Evolutionary conservation across 352 stramenopile species (phyloP), one percentile per base, ranked within the genome.

Genomic region (Proteromonas lacertae): DNA sequence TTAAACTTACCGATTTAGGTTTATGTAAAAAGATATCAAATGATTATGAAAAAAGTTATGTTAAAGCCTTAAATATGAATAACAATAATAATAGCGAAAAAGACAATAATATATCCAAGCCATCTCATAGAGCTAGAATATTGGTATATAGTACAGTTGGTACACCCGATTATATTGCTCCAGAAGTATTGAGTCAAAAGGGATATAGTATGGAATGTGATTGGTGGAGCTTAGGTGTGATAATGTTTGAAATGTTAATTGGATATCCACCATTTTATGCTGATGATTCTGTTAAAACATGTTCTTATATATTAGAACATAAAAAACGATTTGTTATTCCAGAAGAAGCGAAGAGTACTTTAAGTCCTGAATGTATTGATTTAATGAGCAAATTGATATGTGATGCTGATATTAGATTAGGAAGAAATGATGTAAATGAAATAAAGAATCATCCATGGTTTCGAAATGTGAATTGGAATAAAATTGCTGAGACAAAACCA

Each of bases 241-340:
- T 99, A 45, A 77, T 99, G 60, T 96, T 92, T 55, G 82, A 97
- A 57, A 96, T 81, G 52, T 59, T 97, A 25, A 74, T 96, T 9
- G 87, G 87, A 10, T 96, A 93, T 56, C 91, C 87, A 26, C 83
- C 84, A 8, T 98, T 98, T 51, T 96, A 95, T 55, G 79, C 82
- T 2, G 80, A 94, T 45, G 55, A 69, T 14, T 71, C 82, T 8
- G 79, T 93, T 41, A 73, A 76, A 29, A 98, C 84, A 6, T 97
- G 83, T 52, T 61, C 77, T 19, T 96, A 96, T 51, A 88, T 89
- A 48, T 45, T 80, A 17, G 51, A 61, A 30, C 79, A 64, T 63
- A 44, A 64, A 25, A 52, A 76, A 42, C 65, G 55, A 36, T 53
- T 80, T 21, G 63, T 73, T 41, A 52, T 65, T 21, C 42, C 43